Conservation (phyloP, 306 rosid species). For the Bauhinia variegata region DNA sequence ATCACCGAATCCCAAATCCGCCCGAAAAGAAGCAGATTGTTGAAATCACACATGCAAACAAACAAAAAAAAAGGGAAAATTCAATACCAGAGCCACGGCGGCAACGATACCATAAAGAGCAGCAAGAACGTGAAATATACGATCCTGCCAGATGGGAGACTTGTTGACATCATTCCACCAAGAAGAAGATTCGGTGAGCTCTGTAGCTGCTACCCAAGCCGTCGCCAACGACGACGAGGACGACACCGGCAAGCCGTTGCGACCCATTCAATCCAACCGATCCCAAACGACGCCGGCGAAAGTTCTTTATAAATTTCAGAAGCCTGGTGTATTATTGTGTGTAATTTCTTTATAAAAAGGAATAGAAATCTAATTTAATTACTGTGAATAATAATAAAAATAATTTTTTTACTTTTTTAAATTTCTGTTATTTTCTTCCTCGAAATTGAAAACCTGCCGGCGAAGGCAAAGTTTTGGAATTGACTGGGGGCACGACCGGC, state of each 20-base stretch:
- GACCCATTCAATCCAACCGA: no score
- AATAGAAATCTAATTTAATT: no score
- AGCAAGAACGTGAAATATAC: conserved; percentile 74
- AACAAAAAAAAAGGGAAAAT: neutral
- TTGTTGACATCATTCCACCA: conserved; percentile 87
- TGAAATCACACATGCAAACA: neutral
- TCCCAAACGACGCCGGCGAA: no score
- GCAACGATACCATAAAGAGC: conserved; percentile 77
- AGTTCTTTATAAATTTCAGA: no score
- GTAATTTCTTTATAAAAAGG: no score
- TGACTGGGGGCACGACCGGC: neutral
- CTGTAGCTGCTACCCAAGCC: conserved; percentile 57
- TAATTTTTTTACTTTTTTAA: no score
- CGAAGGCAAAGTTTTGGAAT: conserved; percentile 23
- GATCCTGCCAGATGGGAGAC: conserved; percentile 84
- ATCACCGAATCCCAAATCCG: no score
- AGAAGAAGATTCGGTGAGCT: conserved; percentile 55
- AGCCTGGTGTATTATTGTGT: no score
- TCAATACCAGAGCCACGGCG: conserved; percentile 71
- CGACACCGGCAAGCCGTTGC: neutral
- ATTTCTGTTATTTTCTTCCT: no score
- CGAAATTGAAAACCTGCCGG: conserved; percentile 28
- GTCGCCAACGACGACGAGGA: conserved; percentile 25
- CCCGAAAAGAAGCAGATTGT: no score
- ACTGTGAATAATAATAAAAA: no score